Evolutionary conservation across 2,329 filamentous ascomycete genomes (phyloP).

Genomic region (Pseudogymnoascus sp.): DNA sequence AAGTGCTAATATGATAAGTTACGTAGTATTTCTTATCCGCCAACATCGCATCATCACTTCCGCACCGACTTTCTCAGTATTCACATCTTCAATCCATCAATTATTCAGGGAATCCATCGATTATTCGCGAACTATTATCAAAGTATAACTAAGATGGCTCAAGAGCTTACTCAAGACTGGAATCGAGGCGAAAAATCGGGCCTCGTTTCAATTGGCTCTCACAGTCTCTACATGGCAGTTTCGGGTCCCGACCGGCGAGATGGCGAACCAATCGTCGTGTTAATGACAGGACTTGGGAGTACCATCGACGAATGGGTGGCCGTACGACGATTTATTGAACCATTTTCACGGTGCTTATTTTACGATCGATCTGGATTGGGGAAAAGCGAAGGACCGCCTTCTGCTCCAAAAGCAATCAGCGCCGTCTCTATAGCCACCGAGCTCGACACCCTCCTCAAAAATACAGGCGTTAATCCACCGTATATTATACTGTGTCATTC

Average conservation of each 20-base stretch:
- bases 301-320: conserved; percentile 20
- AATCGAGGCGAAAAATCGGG: conserved; percentile 12
- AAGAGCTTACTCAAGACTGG: conserved; percentile 10
- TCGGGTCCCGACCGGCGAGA: conserved; percentile 20
- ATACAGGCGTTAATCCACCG: conserved; percentile 8
- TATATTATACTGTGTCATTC: conserved; percentile 16
- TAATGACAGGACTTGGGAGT: conserved; percentile 21
- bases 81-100: not conserved
- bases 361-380: conserved; percentile 23
- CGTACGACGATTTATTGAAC: conserved; percentile 17
- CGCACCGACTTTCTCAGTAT: not conserved
- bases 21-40: not conserved
- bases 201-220: conserved; percentile 18
- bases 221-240: conserved; percentile 18
- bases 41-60: not conserved
- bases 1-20: not conserved
- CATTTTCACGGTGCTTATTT: conserved; percentile 18
- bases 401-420: conserved; percentile 9
- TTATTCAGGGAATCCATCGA: not conserved
- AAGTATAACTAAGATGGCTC: not conserved
- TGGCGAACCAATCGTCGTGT: conserved; percentile 18
- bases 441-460: conserved; percentile 13
- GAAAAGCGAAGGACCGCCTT: conserved; percentile 14
- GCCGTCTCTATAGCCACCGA: conserved; percentile 12
- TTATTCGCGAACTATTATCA: not conserved